These are phyloP conservation scores for Quambalaria eucalypti DNA, from an alignment of 1,284 basidiomycete species.

Conservation along the genomic window DNA sequence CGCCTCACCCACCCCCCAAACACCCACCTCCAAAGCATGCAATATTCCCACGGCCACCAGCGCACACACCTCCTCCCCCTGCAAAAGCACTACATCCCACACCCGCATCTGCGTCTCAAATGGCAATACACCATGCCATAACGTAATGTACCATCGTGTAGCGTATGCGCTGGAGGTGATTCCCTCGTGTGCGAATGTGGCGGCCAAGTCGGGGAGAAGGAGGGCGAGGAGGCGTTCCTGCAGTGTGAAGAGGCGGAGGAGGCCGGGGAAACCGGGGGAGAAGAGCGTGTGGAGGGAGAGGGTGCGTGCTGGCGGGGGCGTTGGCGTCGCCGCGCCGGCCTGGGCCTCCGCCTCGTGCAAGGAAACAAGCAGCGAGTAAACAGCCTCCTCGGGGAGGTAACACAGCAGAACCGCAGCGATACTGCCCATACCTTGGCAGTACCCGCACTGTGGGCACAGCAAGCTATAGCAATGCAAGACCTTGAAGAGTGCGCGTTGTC, in stretches of 20 bases:
- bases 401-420: conserved; percentile 88
- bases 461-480: conserved; percentile 87
- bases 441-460: conserved; percentile 76
- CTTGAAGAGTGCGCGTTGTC: conserved; percentile 59
- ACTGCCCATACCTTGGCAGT: conserved; percentile 98
- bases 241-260: conserved; percentile 85
- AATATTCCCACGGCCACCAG: conserved; percentile 57
- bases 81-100: conserved; percentile 86
- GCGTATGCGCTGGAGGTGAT: conserved; percentile 89
- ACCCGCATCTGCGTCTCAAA: conserved; percentile 87
- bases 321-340: neutral
- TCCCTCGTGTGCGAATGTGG: conserved; percentile 60
- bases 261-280: conserved; percentile 85
- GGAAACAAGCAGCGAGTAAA: conserved; percentile 71
- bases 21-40: conserved; percentile 80
- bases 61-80: conserved; percentile 62
- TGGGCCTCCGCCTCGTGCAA: conserved; percentile 48
- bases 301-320: conserved; percentile 54
- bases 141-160: conserved; percentile 98
- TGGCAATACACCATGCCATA: conserved; percentile 81
- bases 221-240: conserved; percentile 77
- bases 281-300: conserved; percentile 89
- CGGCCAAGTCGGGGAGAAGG: conserved; percentile 79
- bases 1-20: too few species aligned
- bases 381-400: conserved; percentile 63